Percentiles rank a stretch among this genome's conserved stretches.
Evolutionary conservation across 441 rosid species (phyloP).

Genomic region (Populus hybrid): DNA sequence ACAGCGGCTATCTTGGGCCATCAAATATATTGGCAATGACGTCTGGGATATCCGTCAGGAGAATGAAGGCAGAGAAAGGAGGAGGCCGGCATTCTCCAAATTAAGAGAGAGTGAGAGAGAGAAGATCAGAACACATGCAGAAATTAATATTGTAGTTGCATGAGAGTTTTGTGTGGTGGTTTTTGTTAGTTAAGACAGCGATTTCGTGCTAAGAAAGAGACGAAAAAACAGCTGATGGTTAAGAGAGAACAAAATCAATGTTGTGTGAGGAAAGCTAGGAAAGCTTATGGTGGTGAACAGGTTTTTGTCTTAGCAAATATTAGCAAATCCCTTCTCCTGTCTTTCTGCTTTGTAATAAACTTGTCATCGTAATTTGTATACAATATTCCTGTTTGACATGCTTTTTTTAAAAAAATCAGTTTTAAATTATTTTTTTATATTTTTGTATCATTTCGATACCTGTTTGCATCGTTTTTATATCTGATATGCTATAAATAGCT

Average conservation of each 20-base stretch:
- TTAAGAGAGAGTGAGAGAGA: neutral
- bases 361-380: too few species aligned
- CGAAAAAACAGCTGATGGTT: constrained; percentile 7
- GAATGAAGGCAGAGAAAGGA: constrained; percentile 34
- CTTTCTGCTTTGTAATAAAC: neutral
- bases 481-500: too few species aligned
- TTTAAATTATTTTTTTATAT: too few species aligned
- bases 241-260: constrained; percentile 9
- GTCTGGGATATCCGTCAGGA: constrained; percentile 36
- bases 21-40: constrained; percentile 4
- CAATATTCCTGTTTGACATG: too few species aligned
- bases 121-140: constrained; percentile 10
- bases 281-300: constrained; percentile 9
- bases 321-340: constrained; percentile 17
- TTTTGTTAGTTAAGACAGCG: constrained; percentile 19
- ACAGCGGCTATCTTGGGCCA: constrained; percentile 53
- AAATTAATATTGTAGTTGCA: neutral
- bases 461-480: too few species aligned
- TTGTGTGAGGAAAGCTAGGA: constrained; percentile 39
- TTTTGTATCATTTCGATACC: too few species aligned
- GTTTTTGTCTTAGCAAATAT: constrained; percentile 14
- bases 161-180: constrained; percentile 30
- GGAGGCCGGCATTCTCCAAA: constrained; percentile 24
- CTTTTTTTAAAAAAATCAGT: too few species aligned
- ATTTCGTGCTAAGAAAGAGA: constrained; percentile 26